These are phyloP conservation scores for Trametes sp. DNA, from an alignment of 1,284 basidiomycete species.

Conservation along the genomic window DNA sequence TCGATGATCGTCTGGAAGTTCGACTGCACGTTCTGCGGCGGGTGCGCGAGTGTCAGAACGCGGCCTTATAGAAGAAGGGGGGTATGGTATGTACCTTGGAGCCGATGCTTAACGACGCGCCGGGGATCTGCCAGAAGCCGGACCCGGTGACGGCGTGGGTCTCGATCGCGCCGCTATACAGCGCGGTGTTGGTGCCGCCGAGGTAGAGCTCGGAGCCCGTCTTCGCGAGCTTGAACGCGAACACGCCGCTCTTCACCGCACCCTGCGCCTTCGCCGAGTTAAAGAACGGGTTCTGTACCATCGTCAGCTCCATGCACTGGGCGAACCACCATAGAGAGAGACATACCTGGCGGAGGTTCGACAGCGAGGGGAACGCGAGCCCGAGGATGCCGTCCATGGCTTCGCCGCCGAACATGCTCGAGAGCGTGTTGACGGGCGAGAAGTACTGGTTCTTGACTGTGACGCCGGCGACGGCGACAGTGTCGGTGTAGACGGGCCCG, in stretches of 20 bases:
- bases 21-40: neutral
- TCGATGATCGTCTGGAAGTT: slow-evolving; percentile 46
- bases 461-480: slow-evolving; percentile 40
- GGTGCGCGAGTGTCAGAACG: too few species aligned
- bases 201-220: slow-evolving; percentile 59
- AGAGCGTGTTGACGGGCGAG: slow-evolving; percentile 36
- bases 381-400: slow-evolving; percentile 40
- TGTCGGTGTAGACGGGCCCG: slow-evolving; percentile 54
- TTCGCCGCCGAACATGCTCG: slow-evolving; percentile 28
- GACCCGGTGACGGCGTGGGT: slow-evolving; percentile 43
- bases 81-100: slow-evolving; percentile 21
- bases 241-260: slow-evolving; percentile 32
- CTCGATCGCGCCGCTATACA: slow-evolving; percentile 48
- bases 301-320: neutral
- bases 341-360: slow-evolving; percentile 22
- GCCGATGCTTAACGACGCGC: slow-evolving; percentile 31
- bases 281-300: slow-evolving; percentile 28
- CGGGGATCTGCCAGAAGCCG: slow-evolving; percentile 40
- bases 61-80: too few species aligned
- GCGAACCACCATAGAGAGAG: too few species aligned
- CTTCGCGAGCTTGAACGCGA: slow-evolving; percentile 56
- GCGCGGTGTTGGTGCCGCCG: slow-evolving; percentile 51
- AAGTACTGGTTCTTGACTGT: slow-evolving; percentile 33
- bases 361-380: slow-evolving; percentile 37
- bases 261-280: slow-evolving; percentile 26